Base-by-base conservation (phyloP, 306 rosid genomes). In the Lagenaria siceraria region DNA sequence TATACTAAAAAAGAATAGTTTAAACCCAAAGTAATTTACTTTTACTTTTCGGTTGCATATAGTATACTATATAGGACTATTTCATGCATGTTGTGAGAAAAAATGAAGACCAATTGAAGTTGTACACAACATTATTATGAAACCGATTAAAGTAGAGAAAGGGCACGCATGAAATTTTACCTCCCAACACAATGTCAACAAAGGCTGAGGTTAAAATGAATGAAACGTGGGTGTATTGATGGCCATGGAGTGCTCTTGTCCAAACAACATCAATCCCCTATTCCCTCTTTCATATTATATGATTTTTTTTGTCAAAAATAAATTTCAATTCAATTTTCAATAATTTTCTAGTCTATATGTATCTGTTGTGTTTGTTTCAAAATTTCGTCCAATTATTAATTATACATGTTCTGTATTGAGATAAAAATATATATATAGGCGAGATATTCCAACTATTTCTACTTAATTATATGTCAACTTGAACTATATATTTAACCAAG, bases 181-280 rank as follows among this genome's bases (percentile, higher is more conserved):
- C 76, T 31, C 18, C 75, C 76, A 71, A 71, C 76, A 71, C 22
- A 17, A 71, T 27, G 3, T 71, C 76, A 71, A 71, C 38, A 71
- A 71, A 71, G 76, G 42, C 76, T 24, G 40, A 71, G 42, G 76
- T 46, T 48, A 48, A 71, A 71, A 71, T 71, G 76, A 71, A 71
- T 71, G 76, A 71, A 17, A 71, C 76, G 54, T 71, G 76, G 54
- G n/a, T 69, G 76, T 71, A 27, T 25, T 71, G 40, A 71, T 71
- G 59, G 24, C 3, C 21, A 48, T 71, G 59, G 59, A 71, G 42
- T 71, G 59, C 76, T 71, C 42, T 71, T 71, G 76, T 71, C 76
- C 40, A 48, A 22, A 18, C 36, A 69, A 21, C 40, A 43, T 43
- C 76, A 70, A 46, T 71, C 46, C n/a, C n/a, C n/a, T n/a, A n/a